Conservation (phyloP, 345 rosid species). For the Litchi chinensis region DNA sequence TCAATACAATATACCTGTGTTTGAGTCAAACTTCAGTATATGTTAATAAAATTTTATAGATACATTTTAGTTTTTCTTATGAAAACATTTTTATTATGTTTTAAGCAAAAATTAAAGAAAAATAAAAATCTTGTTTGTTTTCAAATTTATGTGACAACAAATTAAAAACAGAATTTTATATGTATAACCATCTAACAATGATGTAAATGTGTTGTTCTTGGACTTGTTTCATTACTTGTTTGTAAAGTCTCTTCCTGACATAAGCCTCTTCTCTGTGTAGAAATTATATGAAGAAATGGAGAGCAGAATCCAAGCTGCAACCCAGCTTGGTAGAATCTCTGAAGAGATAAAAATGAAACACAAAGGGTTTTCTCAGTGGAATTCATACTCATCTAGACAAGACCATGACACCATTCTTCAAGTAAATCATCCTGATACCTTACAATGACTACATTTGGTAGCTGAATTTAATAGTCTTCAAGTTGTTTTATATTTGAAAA, state of each 20-base stretch:
- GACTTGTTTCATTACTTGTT: background rate
- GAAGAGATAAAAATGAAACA: conserved; percentile 41
- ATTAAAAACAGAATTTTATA: too few species aligned
- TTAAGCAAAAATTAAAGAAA: too few species aligned
- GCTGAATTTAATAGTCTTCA: background rate
- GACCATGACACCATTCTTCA: conserved; percentile 65
- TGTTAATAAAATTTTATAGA: too few species aligned
- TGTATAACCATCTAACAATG: background rate
- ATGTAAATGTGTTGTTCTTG: conserved; percentile 15
- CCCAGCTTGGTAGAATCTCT: conserved; percentile 38
- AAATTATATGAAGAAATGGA: conserved; percentile 58
- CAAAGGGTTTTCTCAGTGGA: conserved; percentile 63
- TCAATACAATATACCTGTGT: background rate
- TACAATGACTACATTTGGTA: background rate
- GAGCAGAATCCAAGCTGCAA: conserved; percentile 39
- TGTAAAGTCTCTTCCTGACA: conserved; percentile 11
- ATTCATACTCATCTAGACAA: conserved; percentile 38
- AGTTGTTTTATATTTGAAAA: background rate
- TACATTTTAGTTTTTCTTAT: too few species aligned
- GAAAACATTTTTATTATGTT: too few species aligned
- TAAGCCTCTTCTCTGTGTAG: conserved; percentile 13
- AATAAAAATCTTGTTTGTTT: too few species aligned
- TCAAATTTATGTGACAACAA: too few species aligned
- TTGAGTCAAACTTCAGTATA: too few species aligned
- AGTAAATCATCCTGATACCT: conserved; percentile 33